Percentiles rank a stretch among this genome's conserved stretches.
Evolutionary conservation across 768 basidiomycete species (phyloP).

Genomic region (Psilocybe cubensis): DNA sequence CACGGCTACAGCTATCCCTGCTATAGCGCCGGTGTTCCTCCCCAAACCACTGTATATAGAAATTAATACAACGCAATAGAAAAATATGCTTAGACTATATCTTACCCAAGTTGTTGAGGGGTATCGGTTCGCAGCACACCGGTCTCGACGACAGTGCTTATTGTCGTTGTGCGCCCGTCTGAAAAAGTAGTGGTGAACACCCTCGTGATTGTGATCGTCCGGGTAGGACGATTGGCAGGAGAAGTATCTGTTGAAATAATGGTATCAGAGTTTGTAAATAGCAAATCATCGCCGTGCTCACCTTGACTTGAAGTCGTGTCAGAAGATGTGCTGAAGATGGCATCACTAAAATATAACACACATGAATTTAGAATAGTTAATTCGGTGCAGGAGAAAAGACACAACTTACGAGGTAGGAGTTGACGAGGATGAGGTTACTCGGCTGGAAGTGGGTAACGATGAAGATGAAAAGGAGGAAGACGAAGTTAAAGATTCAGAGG

Average conservation of each 20-base stretch:
- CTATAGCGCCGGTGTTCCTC: conserved; percentile 40
- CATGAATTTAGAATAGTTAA: not conserved
- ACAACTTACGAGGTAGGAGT: not conserved
- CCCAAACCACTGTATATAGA: conserved; percentile 31
- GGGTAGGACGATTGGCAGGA: not conserved
- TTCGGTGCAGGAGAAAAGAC: not conserved
- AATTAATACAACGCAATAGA: not conserved
- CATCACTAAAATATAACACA: not conserved
- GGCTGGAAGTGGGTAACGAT: not conserved
- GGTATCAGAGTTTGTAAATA: not conserved
- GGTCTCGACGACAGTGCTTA: conserved; percentile 21
- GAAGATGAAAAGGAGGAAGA: not conserved
- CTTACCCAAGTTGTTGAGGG: conserved; percentile 27
- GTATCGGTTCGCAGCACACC: conserved; percentile 36
- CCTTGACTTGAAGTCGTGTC: not conserved
- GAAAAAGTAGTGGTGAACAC: conserved; percentile 1
- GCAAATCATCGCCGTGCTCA: not conserved
- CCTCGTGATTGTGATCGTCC: not conserved
- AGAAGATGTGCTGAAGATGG: not conserved
- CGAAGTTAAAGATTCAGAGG: not conserved
- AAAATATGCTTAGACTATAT: not conserved
- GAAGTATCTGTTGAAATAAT: not conserved
- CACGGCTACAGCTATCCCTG: conserved; percentile 38
- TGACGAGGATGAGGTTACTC: not conserved
- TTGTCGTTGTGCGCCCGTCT: not conserved